These are phyloP conservation scores for Tulasnella sp. DNA, from an alignment of 768 basidiomycete genomes.

Conservation along the genomic window DNA sequence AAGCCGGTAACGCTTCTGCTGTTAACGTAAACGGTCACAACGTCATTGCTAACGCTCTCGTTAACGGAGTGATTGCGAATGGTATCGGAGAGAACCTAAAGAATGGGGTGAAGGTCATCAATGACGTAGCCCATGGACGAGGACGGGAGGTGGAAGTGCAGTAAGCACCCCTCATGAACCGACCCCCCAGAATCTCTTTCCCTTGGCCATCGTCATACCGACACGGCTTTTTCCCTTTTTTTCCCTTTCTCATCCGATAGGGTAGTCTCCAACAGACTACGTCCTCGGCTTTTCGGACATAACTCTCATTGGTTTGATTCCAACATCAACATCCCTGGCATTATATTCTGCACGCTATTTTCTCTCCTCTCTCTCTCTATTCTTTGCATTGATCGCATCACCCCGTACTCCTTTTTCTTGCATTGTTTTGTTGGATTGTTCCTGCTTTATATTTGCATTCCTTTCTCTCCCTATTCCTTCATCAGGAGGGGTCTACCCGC, in stretches of 20 bases:
- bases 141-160: background rate
- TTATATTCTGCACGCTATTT: background rate
- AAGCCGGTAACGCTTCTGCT: background rate
- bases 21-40: background rate
- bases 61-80: background rate
- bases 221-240: background rate
- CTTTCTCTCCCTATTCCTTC: background rate
- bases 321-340: constrained; percentile 2
- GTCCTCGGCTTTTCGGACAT: constrained; percentile 1
- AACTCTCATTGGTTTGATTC: background rate
- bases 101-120: constrained; percentile 3
- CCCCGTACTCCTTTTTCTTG: background rate
- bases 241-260: background rate
- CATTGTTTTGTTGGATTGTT: background rate
- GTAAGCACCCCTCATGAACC: background rate
- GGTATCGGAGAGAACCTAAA: background rate
- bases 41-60: background rate
- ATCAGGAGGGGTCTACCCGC: background rate
- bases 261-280: constrained; percentile 6
- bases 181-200: no score
- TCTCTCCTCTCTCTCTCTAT: background rate
- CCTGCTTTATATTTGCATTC: background rate
- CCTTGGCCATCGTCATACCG: no score
- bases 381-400: background rate
- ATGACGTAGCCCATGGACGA: background rate